Base-by-base conservation (phyloP, 306 rosid genomes). In the Adenanthera pavonina region DNA sequence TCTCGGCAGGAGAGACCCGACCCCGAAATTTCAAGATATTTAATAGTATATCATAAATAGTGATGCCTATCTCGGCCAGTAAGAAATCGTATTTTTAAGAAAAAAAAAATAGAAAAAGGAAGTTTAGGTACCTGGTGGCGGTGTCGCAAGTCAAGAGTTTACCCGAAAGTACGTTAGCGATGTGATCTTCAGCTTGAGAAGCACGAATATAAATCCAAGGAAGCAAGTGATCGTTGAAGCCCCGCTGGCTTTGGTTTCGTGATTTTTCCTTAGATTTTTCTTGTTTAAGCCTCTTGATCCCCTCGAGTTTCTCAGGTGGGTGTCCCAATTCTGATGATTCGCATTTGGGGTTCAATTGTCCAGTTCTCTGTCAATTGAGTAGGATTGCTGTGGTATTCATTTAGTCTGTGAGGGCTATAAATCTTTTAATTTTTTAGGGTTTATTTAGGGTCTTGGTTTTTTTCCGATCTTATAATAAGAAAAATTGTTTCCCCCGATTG, bases 361-460 rank as follows among this genome's bases (percentile, higher is more conserved):
- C 30, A 44, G n/a, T 30, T 80, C 57, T 13, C 68, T 25, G 41
- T 78, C 43, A 53, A 73, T 74, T 19, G 49, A n/a, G 10, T 70
- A 57, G 64, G 64, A 54, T 44, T 36, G 19, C 35, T 13, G 17
- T 13, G 6, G 4, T 15, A 38, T 72, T 60, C 15, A 35, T 47
- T 70, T 19, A 6, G 54, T 69, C 5, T 13, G 4, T 10, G 38
- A 40, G 17, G 74, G 54, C 46, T 35, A 38, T 74, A 75, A 78
- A 44, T 13, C 43, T 11, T 46, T 72, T 36, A 30, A 34, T 38
- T 6, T 14, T 48, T 76, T 82, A 79, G 84, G 86, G 86, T 84
- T 76, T 82, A 40, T 56, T 62, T 72, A 67, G 77, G 25, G 47
- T 36, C 25, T 15, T 65, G 25, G 20, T 36, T 4, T 65, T 35